Evolutionary conservation across 2,329 filamentous ascomycete genomes (phyloP), one percentile per base, ranked within the genome.

Genomic region (Iodosphaeria phyllophila): DNA sequence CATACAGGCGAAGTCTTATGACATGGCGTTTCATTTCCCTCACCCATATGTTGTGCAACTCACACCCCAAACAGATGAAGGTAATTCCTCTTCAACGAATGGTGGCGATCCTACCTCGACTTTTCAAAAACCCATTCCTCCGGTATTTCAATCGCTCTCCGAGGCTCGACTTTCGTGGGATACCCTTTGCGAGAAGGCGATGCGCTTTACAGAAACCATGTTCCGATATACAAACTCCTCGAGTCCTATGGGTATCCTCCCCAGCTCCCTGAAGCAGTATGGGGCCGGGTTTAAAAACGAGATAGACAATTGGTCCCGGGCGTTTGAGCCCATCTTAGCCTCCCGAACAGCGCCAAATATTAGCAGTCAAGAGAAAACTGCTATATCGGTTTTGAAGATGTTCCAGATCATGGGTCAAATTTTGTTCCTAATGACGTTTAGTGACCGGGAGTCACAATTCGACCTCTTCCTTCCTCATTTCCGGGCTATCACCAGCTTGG

Each of bases 21-120:
- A 73, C 36, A 66, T 73, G 64, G 68, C 68, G 16, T 74, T 73
- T 37, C 68, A 74, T 40, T 72, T 73, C 30, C 67, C 67, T 1
- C 54, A 66, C 16, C 66, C 67, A 1, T 69, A 60, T 28, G 65
- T 72, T 5, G 64, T 73, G 30, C 56, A 55, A 5, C 49, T 65
- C 7, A 56, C 54, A 2, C 49, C 57, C 31, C 31, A 47, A 22
- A 27, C 35, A 16, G 33, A 37, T 29, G 38, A 49, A 22, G 39
- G 49, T 33, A 33, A 44, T 7, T 56, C 58, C 3, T 52, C 60
- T 1, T 43, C 47, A 3, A 55, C 59, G 2, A 54, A 60, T 6
- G 46, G 38, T 6, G 46, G 46, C 18, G 56, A 58, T 1, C 52
- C 55, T 3, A 42, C 54, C 2, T 50, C 50, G 8, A 44, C 45